Evolutionary conservation across 495 filamentous ascomycete species (phyloP).

Genomic region (Platismatia glauca): DNA sequence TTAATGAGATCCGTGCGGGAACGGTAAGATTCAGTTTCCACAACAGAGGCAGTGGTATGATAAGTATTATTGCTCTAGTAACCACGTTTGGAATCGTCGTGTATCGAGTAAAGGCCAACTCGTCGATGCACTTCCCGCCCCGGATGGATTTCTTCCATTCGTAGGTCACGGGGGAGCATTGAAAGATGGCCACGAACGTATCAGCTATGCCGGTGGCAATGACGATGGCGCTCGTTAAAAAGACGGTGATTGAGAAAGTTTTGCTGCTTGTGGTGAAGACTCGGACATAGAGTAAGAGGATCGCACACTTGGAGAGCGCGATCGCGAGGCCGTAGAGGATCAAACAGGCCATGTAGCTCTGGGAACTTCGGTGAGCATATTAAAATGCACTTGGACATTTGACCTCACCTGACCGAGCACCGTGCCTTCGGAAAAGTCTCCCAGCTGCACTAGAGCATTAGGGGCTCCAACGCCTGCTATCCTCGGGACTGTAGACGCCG

Average conservation of each 20-base stretch:
- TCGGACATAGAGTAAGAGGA: slow-evolving; percentile 35
- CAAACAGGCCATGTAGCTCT: slow-evolving; percentile 20
- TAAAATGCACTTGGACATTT: neutral
- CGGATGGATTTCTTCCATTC: slow-evolving; percentile 20
- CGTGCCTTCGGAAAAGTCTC: neutral
- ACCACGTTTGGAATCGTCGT: slow-evolving; percentile 31
- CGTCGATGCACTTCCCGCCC: slow-evolving; percentile 28
- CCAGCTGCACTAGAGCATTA: neutral
- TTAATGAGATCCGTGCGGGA: slow-evolving; percentile 33
- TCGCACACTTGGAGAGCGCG: slow-evolving; percentile 33
- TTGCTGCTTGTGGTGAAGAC: slow-evolving; percentile 27
- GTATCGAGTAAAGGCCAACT: slow-evolving; percentile 25
- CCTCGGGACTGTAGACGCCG: slow-evolving; percentile 7
- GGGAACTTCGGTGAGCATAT: neutral
- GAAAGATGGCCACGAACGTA: slow-evolving; percentile 21
- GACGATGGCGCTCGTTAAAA: slow-evolving; percentile 18
- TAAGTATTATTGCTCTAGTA: slow-evolving; percentile 28
- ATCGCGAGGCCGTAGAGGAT: slow-evolving; percentile 29
- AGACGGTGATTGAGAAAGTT: slow-evolving; percentile 27
- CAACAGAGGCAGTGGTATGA: slow-evolving; percentile 32
- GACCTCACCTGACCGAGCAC: slow-evolving; percentile 4
- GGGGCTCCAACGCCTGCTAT: slow-evolving; percentile 4
- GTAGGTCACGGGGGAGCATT: slow-evolving; percentile 22
- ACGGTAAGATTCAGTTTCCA: slow-evolving; percentile 29
- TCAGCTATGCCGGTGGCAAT: slow-evolving; percentile 17